These are phyloP conservation scores for Vinca major DNA, from an alignment of 305 asterid genomes.

Conservation along the genomic window DNA sequence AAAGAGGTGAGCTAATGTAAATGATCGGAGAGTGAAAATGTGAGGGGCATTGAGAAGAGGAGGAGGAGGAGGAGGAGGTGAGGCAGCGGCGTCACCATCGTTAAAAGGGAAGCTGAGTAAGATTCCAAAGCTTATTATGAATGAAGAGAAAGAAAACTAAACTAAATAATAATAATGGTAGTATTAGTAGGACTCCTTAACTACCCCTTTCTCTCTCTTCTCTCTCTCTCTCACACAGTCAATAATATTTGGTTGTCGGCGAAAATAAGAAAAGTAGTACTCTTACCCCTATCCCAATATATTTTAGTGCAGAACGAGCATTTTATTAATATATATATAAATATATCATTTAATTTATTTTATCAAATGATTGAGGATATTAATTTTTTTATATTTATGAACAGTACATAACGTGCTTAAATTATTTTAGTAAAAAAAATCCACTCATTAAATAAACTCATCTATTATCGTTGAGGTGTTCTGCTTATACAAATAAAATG, in stretches of 20 bases:
- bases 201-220: neutral
- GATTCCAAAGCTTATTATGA: conserved; percentile 51
- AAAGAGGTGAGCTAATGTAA: conserved; percentile 5
- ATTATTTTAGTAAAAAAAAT: too few relatives aligned
- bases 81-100: conserved; percentile 40
- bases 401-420: too few relatives aligned
- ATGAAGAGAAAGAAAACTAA: conserved; percentile 27
- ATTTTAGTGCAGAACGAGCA: too few relatives aligned
- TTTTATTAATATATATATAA: too few relatives aligned
- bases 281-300: too few relatives aligned
- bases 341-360: too few relatives aligned
- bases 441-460: too few relatives aligned
- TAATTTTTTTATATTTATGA: too few relatives aligned
- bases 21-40: neutral
- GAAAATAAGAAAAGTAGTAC: conserved; percentile 16
- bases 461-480: too few relatives aligned
- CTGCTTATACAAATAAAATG: too few relatives aligned
- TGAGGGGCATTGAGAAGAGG: neutral
- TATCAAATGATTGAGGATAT: too few relatives aligned
- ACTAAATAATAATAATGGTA: neutral
- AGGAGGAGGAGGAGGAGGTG: conserved; percentile 1
- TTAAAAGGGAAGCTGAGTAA: conserved; percentile 28
- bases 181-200: neutral
- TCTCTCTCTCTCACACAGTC: neutral
- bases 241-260: conserved; percentile 31